Base-by-base conservation (phyloP, 495 filamentous ascomycete genomes). In the Penicillium egyptiacum region DNA sequence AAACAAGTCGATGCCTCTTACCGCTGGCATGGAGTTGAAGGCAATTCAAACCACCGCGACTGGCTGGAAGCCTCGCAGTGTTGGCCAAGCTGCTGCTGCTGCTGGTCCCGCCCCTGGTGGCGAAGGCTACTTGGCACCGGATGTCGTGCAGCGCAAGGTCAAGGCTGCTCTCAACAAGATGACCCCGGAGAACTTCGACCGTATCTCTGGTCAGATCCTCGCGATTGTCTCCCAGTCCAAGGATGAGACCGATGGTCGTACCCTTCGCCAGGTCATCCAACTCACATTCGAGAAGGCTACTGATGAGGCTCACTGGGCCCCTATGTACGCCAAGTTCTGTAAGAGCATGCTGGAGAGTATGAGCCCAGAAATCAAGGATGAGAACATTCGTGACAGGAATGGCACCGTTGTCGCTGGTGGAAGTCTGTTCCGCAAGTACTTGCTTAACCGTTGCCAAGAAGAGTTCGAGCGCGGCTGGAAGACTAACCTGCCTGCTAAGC, bases 381-480 rank as follows among this genome's bases (percentile, higher is more conserved):
- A 97, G 78, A 91, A 83, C 64, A 92, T 98, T 62, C 81, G 79
- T 14, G 92, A 99, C 76, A 93, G 89, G 80, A 79, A 77, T 47
- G 89, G 88, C 62, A 87, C 89, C 40, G 85, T 96, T 26, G 93
- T 98, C 56, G 87, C 87, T 58, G 94, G 94, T 63, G 94, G 94
- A 57, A 89, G 86, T 52, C 79, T 99, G 30, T 99, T 99, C 88
- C 85, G 94, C 57, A 99, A 98, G 71, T 99, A 99, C 69, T 83
- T 99, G 20, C 89, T 99, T 68, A 98, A 96, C 81, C 85, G 95
- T 63, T 99, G 94, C 75, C 94, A 99, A 71, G 92, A 96, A 61
- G 94, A 99, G 69, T 99, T 99, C 73, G 94, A 99, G 77, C 91
- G 92, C 62, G 94, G 94, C 54, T 99, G 94, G 94, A 95, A 96